Base-by-base conservation (phyloP, 75 land plant genomes). In the Gnetum montanum region DNA sequence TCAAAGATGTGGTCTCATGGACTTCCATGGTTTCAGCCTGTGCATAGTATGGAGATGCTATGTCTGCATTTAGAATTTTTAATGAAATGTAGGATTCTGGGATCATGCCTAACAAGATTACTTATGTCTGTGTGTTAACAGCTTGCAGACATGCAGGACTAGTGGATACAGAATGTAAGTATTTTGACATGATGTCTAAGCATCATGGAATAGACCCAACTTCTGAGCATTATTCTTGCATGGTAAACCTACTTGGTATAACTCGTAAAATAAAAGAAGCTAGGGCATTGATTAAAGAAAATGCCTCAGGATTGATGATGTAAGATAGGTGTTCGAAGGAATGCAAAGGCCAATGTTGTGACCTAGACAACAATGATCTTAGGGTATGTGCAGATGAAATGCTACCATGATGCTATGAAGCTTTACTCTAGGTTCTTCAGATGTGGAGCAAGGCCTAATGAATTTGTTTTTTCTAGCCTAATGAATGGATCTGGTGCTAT, bases 281-380 rank as follows among this genome's bases (percentile, higher is more conserved):
- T n/a, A n/a, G n/a, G n/a, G n/a, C n/a, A n/a, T n/a, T n/a, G n/a
- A n/a, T n/a, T n/a, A n/a, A n/a, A n/a, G n/a, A 8, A 86, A 86
- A 44, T 80, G 87, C 54, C 77, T 76, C 15, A 59, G 43, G 28
- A 15, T 90, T 23, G 40, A 34, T 16, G 76, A 71, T 48, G 84
- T 87, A 0, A 59, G 71, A 31, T 49, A 62, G 29, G 26, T 75
- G 60, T 90, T 90, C 46, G 79, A 86, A 33, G 77, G 53, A 66
- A 72, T 86, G 76, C 76, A 74, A 0, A 63, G 46, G 19, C 69
- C 59, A 83, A 79, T 65, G 78, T 86, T 19, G 83, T 86, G 24
- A 70, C 87, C 15, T 90, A 91, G 96, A 76, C 70, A 53, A 81
- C 84, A 15, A 51, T 90, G 75, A 86, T 90, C 19, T 72, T 51